phyloP scores from a whole-genome alignment of 768 basidiomycete genomes.

The Leccinum pellstonianum region DNA sequence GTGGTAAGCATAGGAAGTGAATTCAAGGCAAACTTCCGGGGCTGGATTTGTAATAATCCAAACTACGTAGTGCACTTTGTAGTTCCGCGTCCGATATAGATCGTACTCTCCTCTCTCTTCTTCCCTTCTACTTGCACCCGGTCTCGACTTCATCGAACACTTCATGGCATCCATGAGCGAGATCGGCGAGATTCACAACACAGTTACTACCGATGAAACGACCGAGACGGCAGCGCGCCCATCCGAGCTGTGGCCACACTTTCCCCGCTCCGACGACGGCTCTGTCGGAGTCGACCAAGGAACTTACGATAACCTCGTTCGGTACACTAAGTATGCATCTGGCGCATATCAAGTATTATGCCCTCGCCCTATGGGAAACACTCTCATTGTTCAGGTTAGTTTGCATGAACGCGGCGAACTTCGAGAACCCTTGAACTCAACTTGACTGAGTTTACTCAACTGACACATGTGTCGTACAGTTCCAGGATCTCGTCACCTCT shows the following conservation, averaged over 20 bases:
- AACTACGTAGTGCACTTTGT: not conserved
- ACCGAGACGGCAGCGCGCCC: constrained; percentile 6
- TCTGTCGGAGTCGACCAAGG: constrained; percentile 33
- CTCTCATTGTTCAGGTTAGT: constrained; percentile 41
- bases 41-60: constrained; percentile 5
- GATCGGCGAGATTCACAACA: not conserved
- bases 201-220: not conserved
- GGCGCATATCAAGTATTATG: constrained; percentile 48
- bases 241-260: constrained; percentile 19
- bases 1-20: not conserved
- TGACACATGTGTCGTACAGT: constrained; percentile 26
- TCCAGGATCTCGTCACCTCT: constrained; percentile 36
- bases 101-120: not conserved
- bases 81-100: not conserved
- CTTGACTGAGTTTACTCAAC: not conserved
- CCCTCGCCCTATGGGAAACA: constrained; percentile 48
- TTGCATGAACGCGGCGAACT: not conserved
- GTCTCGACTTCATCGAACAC: not conserved
- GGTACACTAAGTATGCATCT: constrained; percentile 50
- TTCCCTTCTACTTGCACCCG: not conserved
- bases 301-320: constrained; percentile 43
- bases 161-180: constrained; percentile 7
- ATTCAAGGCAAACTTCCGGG: not conserved
- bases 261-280: constrained; percentile 26
- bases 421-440: not conserved